Evolutionary conservation across 257 asterid genomes (phyloP), one percentile per base, ranked within the genome.

Genomic region (Solanum lycopersicoides): DNA sequence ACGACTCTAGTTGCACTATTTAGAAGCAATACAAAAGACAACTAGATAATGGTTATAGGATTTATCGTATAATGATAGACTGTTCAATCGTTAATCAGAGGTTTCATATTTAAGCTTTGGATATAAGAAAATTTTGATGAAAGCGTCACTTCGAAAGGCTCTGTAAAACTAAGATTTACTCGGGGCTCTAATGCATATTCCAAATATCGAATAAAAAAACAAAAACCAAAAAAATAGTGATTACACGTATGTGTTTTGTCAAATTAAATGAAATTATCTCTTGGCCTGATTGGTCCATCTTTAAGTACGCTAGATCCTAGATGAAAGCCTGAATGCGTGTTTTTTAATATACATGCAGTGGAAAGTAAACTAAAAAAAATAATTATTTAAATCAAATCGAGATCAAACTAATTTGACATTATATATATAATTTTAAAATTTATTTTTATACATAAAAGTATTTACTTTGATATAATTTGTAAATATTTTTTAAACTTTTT

Each of bases 131-230:
- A 47, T 14, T 47, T 0, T 14, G 21, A 14, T 15, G 53, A 0
- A 4, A 45, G 6, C 5, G 50, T 5, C 2, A 5, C 16, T 45
- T 5, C 50, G 12, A 14, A 47, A 47, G 0, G 0, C 7, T 0
- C 7, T 47, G 0, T 3, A 14, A 7, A 14, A 4, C 5, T 4
- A 2, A 47, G 0, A 47, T 47, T 47, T 14, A 14, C 0, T 47
- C 0, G 3, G 0, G 1, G 1, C 0, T 47, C 3, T 7, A 47
- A 14, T 2, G 2, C 7, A 47, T 47, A 2, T 47, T 47, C 3
- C 16, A 47, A 18, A 47, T 14, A 47, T 7, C 3, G 3, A 3
- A 14, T 47, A 18, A 2, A 47, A 47, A 47, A 13, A 0, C 7
- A 47, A 47, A 47, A 14, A 4, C 7, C 0, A 47, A 47, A 45